These are phyloP conservation scores for Podospora comata DNA, from an alignment of 495 filamentous ascomycete genomes.

Conservation along the genomic window DNA sequence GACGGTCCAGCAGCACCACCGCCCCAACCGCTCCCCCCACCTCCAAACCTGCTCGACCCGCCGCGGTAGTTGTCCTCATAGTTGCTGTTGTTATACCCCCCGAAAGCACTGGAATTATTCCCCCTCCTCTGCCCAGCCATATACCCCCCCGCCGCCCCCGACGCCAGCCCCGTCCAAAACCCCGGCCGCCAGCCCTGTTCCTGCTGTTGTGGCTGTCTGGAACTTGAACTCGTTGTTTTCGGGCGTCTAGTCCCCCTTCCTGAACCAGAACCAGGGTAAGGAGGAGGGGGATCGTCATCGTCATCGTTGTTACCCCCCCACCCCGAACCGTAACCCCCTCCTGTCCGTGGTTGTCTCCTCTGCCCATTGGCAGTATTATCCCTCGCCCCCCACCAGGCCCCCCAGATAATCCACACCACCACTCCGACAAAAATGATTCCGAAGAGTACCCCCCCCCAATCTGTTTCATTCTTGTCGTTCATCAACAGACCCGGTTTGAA, in stretches of 20 bases:
- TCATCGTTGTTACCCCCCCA: constrained; percentile 29
- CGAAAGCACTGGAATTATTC: constrained; percentile 30
- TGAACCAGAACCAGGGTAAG: constrained; percentile 46
- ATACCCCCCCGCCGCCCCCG: constrained; percentile 69
- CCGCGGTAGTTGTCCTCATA: constrained; percentile 37
- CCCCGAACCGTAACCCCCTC: constrained; percentile 31
- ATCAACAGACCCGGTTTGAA: too few relatives aligned
- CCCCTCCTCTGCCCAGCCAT: constrained; percentile 55
- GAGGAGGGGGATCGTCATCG: constrained; percentile 55
- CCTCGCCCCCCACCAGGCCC: constrained; percentile 29
- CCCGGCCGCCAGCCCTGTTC: constrained; percentile 71
- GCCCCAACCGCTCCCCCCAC: constrained; percentile 13
- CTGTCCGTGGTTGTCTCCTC: constrained; percentile 7
- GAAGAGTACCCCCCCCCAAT: constrained; percentile 31
- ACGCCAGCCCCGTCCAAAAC: constrained; percentile 77
- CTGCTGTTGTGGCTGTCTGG: constrained; percentile 7
- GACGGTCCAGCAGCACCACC: not conserved
- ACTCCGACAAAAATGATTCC: constrained; percentile 43
- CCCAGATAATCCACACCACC: constrained; percentile 51
- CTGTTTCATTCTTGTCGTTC: not conserved
- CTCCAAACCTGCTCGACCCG: constrained; percentile 27
- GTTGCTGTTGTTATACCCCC: constrained; percentile 46
- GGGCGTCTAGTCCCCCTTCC: not conserved
- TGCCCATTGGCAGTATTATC: constrained; percentile 4
- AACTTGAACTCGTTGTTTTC: not conserved